phyloP scores from a whole-genome alignment of 257 asterid genomes.

The Solanum appendiculatum region DNA sequence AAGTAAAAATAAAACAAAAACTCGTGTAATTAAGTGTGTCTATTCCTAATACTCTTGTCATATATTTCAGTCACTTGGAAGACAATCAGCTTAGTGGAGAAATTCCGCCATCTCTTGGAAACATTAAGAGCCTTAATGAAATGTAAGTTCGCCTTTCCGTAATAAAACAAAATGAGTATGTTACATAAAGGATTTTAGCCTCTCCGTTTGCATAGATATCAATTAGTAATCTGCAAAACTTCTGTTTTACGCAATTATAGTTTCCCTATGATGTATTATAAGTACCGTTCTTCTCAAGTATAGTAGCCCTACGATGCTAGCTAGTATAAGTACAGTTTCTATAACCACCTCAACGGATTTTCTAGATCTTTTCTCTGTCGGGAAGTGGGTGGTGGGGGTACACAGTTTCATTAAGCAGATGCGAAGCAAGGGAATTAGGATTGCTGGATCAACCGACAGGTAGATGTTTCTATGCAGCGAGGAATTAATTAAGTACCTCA shows the following conservation, averaged over 20 bases:
- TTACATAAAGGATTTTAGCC: not conserved
- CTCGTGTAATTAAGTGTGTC: not conserved
- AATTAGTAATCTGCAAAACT: not conserved
- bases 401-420: not conserved
- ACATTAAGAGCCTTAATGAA: slow-evolving; percentile 34
- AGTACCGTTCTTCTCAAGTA: not conserved
- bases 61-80: slow-evolving; percentile 64
- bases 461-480: not conserved
- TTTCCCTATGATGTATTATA: not conserved
- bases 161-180: not conserved
- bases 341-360: not conserved
- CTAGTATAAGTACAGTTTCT: not conserved
- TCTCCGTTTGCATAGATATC: not conserved
- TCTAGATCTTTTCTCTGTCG: not conserved
- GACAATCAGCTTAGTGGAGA: slow-evolving; percentile 59
- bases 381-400: not conserved
- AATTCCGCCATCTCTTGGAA: slow-evolving; percentile 61
- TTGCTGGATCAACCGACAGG: not conserved
- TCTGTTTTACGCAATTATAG: not conserved
- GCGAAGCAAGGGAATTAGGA: not conserved
- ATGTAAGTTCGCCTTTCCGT: slow-evolving; percentile 46
- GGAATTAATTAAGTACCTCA: not conserved
- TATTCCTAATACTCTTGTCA: not conserved
- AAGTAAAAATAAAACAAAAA: not conserved
- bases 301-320: not conserved